Evolutionary conservation across 2,329 filamentous ascomycete species (phyloP), one percentile per base, ranked within the genome.

Genomic region (Saccharata proteae): DNA sequence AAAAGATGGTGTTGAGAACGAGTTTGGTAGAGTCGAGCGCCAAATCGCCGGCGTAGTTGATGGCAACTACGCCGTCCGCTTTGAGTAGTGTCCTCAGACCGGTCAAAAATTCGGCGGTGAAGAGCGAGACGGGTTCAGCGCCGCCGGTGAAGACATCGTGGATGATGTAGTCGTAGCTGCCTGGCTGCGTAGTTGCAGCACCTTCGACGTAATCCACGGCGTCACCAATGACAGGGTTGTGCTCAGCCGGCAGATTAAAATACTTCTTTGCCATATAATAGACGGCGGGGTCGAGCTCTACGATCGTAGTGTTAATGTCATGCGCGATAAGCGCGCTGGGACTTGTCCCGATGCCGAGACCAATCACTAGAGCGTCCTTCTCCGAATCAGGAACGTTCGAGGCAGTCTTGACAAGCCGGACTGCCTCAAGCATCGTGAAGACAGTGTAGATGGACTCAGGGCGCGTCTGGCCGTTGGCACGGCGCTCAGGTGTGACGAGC

Each of bases 121-220:
- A 98, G 6, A 98, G 71, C 6, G 77, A 66, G 3, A 86, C 74
- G 1, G 90, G 90, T 54, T 96, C 90, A 0, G 85, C 86, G 31
- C 90, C 90, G 15, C 90, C 90, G 1, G 90, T 98, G 54, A 98
- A 98, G 15, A 98, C 90, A 44, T 98, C 90, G 54, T 98, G 90
- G 32, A 98, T 69, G 48, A 98, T 90, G 61, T 93, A 96, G 59
- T 94, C 79, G 53, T 80, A 98, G 16, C 64, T 64, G 16, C 30
- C 37, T 8, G 53, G 51, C 7, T 41, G 40, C 3, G 45, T 31
- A 26, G 62, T 55, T 12, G 74, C 69, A 53, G 76, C 57, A 8
- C 54, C 48, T 9, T 61, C 44, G 6, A 77, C 69, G 48, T 70
- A 93, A n/a, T 61, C 58, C 3, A 85, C 74, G 0, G 90, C 90